phyloP scores from a whole-genome alignment of 163 green algal genomes.

The Scenedesmus sp. region DNA sequence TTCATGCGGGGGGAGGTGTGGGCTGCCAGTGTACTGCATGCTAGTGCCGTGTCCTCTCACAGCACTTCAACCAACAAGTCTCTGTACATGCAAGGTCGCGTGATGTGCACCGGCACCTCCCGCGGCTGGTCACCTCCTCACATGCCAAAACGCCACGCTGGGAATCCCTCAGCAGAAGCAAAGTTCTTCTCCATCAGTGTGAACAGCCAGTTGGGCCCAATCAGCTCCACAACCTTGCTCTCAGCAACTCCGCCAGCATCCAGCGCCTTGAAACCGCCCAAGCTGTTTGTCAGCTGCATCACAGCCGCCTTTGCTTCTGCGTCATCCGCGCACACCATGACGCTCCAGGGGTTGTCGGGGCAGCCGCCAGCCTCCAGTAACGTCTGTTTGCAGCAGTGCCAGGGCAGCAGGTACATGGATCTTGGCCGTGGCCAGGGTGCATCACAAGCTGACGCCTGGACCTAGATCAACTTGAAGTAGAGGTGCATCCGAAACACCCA shows the following conservation, averaged over 20 bases:
- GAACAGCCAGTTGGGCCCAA: background rate
- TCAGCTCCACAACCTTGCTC: background rate
- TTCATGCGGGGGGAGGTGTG: too few species aligned
- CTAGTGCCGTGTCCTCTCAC: too few species aligned
- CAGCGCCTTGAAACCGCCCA: conserved; percentile 8
- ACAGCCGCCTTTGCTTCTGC: background rate
- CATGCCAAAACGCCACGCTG: background rate
- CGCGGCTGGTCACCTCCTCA: background rate
- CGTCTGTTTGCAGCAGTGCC: background rate
- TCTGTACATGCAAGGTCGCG: too few species aligned
- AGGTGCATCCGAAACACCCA: too few species aligned
- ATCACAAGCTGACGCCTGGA: too few species aligned
- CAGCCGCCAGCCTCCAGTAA: background rate
- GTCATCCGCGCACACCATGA: background rate
- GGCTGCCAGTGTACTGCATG: too few species aligned
- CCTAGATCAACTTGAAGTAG: too few species aligned
- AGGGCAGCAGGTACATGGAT: too few species aligned
- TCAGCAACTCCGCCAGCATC: background rate
- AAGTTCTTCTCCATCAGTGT: background rate
- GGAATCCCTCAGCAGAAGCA: background rate
- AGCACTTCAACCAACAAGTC: too few species aligned
- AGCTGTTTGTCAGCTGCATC: background rate
- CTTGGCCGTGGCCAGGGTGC: too few species aligned
- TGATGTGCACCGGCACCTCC: too few species aligned
- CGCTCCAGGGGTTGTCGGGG: background rate